phyloP scores from a whole-genome alignment of 805 yeast species.

The Vanderwaltozyma verrucispora region DNA sequence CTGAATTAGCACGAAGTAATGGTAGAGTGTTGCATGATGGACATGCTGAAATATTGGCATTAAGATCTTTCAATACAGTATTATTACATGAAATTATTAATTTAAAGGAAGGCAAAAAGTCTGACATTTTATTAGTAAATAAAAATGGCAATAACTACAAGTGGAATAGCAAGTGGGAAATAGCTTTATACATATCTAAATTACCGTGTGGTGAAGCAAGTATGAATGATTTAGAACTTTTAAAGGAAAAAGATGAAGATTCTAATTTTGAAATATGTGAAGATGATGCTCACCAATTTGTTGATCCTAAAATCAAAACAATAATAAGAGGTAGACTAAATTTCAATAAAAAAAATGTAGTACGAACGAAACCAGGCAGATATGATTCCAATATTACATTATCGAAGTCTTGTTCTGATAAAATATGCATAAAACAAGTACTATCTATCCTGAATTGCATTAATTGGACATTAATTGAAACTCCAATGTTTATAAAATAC shows the following conservation, averaged over 20 bases:
- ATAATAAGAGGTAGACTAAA: constrained; percentile 54
- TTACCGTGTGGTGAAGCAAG: constrained; percentile 91
- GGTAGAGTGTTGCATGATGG: constrained; percentile 75
- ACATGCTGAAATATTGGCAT: constrained; percentile 78
- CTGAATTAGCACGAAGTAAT: constrained; percentile 27
- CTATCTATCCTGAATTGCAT: constrained; percentile 42
- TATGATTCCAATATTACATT: constrained; percentile 59
- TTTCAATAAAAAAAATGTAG: constrained; percentile 46
- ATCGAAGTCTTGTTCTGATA: constrained; percentile 88
- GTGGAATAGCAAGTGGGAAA: constrained; percentile 30
- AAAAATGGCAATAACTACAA: constrained; percentile 12
- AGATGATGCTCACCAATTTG: constrained; percentile 19
- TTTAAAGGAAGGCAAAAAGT: constrained; percentile 6
- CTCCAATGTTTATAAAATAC: constrained; percentile 32
- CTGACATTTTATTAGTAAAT: constrained; percentile 5
- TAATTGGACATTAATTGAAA: constrained; percentile 30
- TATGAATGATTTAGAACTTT: constrained; percentile 33
- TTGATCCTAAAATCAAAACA: constrained; percentile 17
- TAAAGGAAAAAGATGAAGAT: constrained; percentile 4
- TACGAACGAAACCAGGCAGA: constrained; percentile 91
- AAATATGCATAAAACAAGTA: constrained; percentile 54
- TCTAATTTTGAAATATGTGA: constrained; percentile 12
- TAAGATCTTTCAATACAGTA: constrained; percentile 59
- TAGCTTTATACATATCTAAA: constrained; percentile 61
- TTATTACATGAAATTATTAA: constrained; percentile 38